A percentile compares a stretch with the other conserved stretches of the same genome.
These are phyloP conservation scores for Lagerstroemia speciosa DNA, from an alignment of 345 rosid species.

Conservation along the genomic window DNA sequence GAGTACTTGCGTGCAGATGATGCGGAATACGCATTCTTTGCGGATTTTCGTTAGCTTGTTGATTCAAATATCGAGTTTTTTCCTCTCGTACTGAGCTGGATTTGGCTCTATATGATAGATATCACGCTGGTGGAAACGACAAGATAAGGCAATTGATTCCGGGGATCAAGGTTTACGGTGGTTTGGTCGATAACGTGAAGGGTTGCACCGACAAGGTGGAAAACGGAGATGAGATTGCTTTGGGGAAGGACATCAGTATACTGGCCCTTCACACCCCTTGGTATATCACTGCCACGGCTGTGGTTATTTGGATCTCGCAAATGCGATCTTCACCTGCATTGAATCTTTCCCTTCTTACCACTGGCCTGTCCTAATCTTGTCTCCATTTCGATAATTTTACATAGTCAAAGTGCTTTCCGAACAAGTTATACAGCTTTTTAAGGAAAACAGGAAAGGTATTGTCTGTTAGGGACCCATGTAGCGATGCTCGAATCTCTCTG, in stretches of 20 bases:
- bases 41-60: neutral
- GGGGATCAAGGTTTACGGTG: constrained; percentile 72
- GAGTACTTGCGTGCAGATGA: too few relatives aligned
- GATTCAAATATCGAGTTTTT: neutral
- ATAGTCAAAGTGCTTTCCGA: too few relatives aligned
- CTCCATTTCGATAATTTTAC: too few relatives aligned
- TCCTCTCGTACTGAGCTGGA: neutral
- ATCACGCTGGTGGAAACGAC: constrained; percentile 89
- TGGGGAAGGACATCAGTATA: constrained; percentile 43
- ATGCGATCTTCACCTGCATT: neutral
- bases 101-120: constrained; percentile 33
- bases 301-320: neutral
- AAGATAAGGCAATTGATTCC: constrained; percentile 62
- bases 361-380: too few relatives aligned
- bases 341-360: neutral
- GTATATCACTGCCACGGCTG: constrained; percentile 18
- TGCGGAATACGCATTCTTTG: too few relatives aligned
- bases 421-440: too few relatives aligned
- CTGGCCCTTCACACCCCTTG: constrained; percentile 83
- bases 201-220: constrained; percentile 65
- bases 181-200: constrained; percentile 66
- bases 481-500: too few relatives aligned
- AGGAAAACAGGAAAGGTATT: too few relatives aligned
- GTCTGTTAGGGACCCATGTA: too few relatives aligned
- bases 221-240: constrained; percentile 55